phyloP scores from a whole-genome alignment of 2,329 filamentous ascomycete species.

The Aspergillus luchuensis region DNA sequence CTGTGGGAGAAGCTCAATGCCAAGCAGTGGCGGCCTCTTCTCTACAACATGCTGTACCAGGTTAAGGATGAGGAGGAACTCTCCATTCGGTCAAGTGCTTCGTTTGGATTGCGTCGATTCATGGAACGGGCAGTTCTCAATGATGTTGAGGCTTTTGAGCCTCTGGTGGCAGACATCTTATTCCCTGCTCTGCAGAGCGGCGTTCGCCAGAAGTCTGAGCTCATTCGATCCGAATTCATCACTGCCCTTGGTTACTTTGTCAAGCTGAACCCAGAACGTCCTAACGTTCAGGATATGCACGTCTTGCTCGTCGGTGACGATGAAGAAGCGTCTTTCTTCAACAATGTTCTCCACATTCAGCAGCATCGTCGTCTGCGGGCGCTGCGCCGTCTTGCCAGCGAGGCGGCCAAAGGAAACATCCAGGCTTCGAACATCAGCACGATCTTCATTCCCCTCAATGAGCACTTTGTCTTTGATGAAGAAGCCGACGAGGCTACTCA shows the following conservation, averaged over 20 bases:
- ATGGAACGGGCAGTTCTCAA: conserved; percentile 62
- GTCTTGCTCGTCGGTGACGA: conserved; percentile 70
- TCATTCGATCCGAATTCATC: conserved; percentile 80
- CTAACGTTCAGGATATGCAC: conserved; percentile 71
- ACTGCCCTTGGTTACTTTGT: conserved; percentile 78
- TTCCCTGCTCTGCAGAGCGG: conserved; percentile 76
- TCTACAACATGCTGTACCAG: conserved; percentile 88
- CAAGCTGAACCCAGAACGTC: conserved; percentile 68
- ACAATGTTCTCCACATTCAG: conserved; percentile 87
- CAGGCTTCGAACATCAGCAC: conserved; percentile 77
- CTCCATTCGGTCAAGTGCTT: conserved; percentile 79
- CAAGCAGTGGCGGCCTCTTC: conserved; percentile 80
- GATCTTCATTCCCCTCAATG: conserved; percentile 86
- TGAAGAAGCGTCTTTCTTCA: conserved; percentile 85
- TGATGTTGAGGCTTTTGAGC: conserved; percentile 53
- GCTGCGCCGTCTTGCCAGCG: conserved; percentile 71
- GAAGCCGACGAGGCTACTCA: conserved; percentile 75
- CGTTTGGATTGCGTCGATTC: conserved; percentile 76
- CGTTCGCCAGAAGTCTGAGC: conserved; percentile 75
- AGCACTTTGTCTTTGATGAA: conserved; percentile 89
- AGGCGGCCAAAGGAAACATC: conserved; percentile 66
- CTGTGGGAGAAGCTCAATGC: conserved; percentile 63
- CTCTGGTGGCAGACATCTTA: conserved; percentile 65
- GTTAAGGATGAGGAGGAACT: conserved; percentile 86
- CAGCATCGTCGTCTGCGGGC: conserved; percentile 83